Percentiles rank a stretch among this genome's conserved stretches.
Evolutionary conservation across 345 rosid species (phyloP).

Genomic region (Xanthoceras sorbifolium): DNA sequence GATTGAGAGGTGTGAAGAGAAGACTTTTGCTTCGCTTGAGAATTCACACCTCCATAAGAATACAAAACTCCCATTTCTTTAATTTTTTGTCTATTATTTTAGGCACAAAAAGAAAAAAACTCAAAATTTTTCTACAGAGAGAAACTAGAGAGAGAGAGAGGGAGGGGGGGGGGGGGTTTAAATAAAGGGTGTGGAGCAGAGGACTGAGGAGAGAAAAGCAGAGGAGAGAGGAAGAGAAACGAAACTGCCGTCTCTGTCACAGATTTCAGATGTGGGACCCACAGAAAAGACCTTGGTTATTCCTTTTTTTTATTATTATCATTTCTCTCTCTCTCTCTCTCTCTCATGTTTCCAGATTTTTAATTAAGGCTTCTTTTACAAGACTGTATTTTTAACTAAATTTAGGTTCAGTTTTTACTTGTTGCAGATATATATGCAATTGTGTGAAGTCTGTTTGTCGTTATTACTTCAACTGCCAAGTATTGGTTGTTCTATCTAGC

Average conservation of each 20-base stretch:
- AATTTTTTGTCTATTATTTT: background rate
- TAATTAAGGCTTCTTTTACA: background rate
- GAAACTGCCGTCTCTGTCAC: conserved; percentile 76
- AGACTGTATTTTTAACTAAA: no score
- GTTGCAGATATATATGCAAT: no score
- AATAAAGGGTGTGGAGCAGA: conserved; percentile 13
- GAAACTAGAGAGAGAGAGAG: conserved; percentile 16
- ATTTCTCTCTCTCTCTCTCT: background rate
- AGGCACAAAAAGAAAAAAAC: background rate
- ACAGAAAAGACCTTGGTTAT: conserved; percentile 51
- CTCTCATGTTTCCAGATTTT: no score
- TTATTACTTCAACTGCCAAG: background rate
- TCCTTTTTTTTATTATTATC: background rate
- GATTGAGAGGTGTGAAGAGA: conserved; percentile 77
- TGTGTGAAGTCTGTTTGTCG: no score
- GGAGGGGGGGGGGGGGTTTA: background rate
- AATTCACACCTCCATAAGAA: conserved; percentile 52
- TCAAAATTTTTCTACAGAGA: background rate
- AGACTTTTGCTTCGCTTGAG: conserved; percentile 55
- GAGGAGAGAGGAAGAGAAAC: conserved; percentile 18
- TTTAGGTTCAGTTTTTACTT: no score
- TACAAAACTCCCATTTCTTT: conserved; percentile 41
- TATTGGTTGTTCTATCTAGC: no score
- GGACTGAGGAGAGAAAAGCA: conserved; percentile 15
- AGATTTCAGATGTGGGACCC: conserved; percentile 67